phyloP scores from a whole-genome alignment of 768 basidiomycete species.

The Favolaschia claudopus region DNA sequence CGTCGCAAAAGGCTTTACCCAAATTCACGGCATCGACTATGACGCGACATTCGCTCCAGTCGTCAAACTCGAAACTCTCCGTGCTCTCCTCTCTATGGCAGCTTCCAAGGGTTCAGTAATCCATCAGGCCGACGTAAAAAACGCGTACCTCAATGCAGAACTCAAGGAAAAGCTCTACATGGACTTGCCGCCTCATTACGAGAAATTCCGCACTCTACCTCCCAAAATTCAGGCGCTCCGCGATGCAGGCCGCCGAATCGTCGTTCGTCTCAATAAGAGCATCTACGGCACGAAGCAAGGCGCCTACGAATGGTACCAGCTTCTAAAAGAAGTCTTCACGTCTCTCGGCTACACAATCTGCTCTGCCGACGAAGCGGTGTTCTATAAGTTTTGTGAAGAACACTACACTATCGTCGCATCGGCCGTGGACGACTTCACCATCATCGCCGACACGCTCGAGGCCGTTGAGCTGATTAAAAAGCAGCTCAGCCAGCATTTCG shows the following conservation, averaged over 20 bases:
- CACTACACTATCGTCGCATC: constrained; percentile 22
- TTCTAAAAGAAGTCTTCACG: constrained; percentile 9
- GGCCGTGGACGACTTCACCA: constrained; percentile 31
- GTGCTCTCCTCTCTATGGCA: too few relatives aligned
- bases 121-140: too few relatives aligned
- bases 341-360: constrained; percentile 16
- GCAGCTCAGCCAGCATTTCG: constrained; percentile 14
- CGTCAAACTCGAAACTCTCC: constrained; percentile 30
- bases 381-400: constrained; percentile 13
- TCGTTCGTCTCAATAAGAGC: constrained; percentile 8
- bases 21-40: too few relatives aligned
- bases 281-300: constrained; percentile 35
- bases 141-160: constrained; percentile 34
- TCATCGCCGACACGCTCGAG: constrained; percentile 30
- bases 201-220: constrained; percentile 29
- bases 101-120: too few relatives aligned
- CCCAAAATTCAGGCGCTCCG: constrained; percentile 36
- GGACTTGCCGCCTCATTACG: constrained; percentile 27
- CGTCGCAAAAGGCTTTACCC: too few relatives aligned
- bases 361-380: constrained; percentile 25
- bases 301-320: constrained; percentile 37
- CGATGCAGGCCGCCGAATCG: constrained; percentile 42
- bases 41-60: constrained; percentile 39
- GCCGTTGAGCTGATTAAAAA: constrained; percentile 16
- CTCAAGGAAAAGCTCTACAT: constrained; percentile 40